These are phyloP conservation scores for Zoysia japonica DNA, from an alignment of 176 grass and related monocot genomes.

Conservation along the genomic window DNA sequence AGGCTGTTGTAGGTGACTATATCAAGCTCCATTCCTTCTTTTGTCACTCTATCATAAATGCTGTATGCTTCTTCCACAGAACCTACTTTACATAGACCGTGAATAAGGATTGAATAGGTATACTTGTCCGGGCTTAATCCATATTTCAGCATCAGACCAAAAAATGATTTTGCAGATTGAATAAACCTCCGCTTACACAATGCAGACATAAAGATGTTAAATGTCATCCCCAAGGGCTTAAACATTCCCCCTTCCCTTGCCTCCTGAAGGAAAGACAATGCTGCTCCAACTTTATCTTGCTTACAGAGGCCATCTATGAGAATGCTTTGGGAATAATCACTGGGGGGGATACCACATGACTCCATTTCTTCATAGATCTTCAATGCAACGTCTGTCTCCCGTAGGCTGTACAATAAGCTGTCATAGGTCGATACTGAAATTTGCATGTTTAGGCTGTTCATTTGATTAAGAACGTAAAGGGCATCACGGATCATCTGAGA, in stretches of 20 bases:
- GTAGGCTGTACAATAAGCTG: conserved; percentile 61
- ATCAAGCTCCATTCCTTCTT: conserved; percentile 60
- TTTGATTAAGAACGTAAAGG: conserved; percentile 76
- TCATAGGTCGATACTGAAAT: conserved; percentile 71
- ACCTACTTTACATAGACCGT: conserved; percentile 67
- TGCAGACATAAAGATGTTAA: conserved; percentile 74
- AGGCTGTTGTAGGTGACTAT: conserved; percentile 76
- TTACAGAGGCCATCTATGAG: conserved; percentile 83
- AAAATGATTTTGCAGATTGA: conserved; percentile 68
- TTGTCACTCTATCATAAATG: conserved; percentile 50
- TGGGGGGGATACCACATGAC: conserved; percentile 54
- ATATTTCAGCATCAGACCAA: conserved; percentile 81
- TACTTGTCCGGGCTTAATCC: conserved; percentile 62
- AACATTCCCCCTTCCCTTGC: conserved; percentile 54
- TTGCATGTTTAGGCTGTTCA: conserved; percentile 74
- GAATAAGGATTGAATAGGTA: conserved; percentile 78
- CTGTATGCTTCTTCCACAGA: conserved; percentile 60
- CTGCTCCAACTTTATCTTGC: conserved; percentile 66
- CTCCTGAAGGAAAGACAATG: conserved; percentile 72
- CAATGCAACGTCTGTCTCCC: conserved; percentile 50
- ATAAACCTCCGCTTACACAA: conserved; percentile 59
- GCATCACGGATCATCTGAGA: conserved; percentile 67
- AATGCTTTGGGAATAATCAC: conserved; percentile 62
- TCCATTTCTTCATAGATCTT: conserved; percentile 73
- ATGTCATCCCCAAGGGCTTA: conserved; percentile 58